Evolutionary conservation across 345 rosid genomes (phyloP).

Genomic region (Microcos paniculata): DNA sequence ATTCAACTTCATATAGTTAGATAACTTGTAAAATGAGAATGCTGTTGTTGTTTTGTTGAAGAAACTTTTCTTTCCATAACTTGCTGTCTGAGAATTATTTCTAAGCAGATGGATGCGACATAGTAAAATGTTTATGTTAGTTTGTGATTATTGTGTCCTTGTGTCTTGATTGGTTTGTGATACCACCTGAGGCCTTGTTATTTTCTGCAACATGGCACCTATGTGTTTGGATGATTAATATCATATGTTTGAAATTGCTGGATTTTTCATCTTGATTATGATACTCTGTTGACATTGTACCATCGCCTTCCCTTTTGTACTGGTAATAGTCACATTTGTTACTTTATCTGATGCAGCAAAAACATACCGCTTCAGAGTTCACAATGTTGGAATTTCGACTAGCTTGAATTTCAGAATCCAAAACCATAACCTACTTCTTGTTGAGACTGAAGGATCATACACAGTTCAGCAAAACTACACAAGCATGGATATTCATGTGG

Average conservation of each 20-base stretch:
- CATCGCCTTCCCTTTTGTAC: conserved; percentile 2
- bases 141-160: background rate
- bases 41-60: background rate
- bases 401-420: conserved; percentile 91
- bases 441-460: conserved; percentile 95
- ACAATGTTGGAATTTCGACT: conserved; percentile 80
- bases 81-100: background rate
- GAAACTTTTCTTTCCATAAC: background rate
- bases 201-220: background rate
- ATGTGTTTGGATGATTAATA: background rate
- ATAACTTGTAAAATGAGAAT: background rate
- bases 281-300: background rate
- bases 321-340: conserved; percentile 10
- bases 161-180: background rate
- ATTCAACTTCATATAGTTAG: background rate
- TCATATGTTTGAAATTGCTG: background rate
- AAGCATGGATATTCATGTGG: conserved; percentile 91
- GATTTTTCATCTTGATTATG: background rate
- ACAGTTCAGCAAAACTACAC: conserved; percentile 76
- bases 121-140: background rate
- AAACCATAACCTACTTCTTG: conserved; percentile 81
- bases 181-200: background rate
- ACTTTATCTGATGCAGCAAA: conserved; percentile 48
- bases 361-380: conserved; percentile 85
- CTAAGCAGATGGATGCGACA: background rate